Percentiles rank a stretch among this genome's conserved stretches.
Evolutionary conservation across 768 basidiomycete genomes (phyloP).

Genomic region (Hericium alpestre): DNA sequence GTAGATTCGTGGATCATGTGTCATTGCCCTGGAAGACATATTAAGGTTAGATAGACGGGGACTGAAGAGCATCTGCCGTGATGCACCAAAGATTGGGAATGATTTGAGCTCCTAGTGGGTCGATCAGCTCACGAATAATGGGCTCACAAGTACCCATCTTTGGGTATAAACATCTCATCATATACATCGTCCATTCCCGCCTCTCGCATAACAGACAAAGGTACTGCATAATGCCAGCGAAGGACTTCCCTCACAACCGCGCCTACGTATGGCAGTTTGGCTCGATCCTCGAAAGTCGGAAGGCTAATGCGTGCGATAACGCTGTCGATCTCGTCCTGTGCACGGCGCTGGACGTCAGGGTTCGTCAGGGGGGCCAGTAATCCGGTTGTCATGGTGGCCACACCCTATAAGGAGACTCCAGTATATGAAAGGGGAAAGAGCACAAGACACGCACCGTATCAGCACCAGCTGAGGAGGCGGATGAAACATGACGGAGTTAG

Average conservation of each 20-base stretch:
- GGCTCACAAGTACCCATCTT: background rate
- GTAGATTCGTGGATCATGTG: constrained; percentile 4
- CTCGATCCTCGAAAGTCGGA: constrained; percentile 4
- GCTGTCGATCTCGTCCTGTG: constrained; percentile 5
- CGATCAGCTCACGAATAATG: background rate
- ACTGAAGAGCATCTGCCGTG: background rate
- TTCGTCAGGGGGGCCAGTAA: constrained; percentile 5
- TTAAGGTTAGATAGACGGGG: background rate
- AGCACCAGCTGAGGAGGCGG: background rate
- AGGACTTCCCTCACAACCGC: constrained; percentile 7
- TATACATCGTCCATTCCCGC: background rate
- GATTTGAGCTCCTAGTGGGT: background rate
- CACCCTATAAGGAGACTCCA: background rate
- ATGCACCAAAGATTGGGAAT: background rate
- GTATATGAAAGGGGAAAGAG: background rate
- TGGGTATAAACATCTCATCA: background rate
- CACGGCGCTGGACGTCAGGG: constrained; percentile 5
- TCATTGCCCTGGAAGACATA: constrained; percentile 1
- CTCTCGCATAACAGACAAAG: background rate
- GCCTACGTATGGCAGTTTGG: constrained; percentile 5
- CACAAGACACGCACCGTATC: background rate
- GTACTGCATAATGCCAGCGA: background rate
- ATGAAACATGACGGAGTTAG: background rate
- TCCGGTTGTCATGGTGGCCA: background rate
- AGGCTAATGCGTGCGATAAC: background rate